Evolutionary conservation across 176 grass and related monocot genomes (phyloP), one percentile per base, ranked within the genome.

Genomic region (Carex parvula): DNA sequence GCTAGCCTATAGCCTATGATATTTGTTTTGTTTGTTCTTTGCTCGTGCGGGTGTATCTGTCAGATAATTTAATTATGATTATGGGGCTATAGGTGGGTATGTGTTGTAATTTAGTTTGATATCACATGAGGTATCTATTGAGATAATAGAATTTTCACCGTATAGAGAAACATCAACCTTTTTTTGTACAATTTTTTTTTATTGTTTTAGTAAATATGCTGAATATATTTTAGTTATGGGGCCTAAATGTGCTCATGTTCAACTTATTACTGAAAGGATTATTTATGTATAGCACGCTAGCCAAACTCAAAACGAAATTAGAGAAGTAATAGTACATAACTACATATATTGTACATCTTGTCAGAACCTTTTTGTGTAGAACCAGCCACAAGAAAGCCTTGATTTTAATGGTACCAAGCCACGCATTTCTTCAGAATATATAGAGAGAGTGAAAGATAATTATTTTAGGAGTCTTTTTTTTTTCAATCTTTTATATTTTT

Each of bases 1-100:
- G 29, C n/a, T n/a, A n/a, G n/a, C n/a, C n/a, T n/a, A n/a, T 85
- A 81, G 88, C 63, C 68, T 55, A 14, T 54, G 48, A 16, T 76
- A 55, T 56, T 77, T 30, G 24, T 74, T 76, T 76, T 13, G 7
- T 56, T 77, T 56, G 22, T 77, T 77, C 50, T 77, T 33, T 56
- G 21, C 50, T 32, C 2, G 5, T 56, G 14, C 6, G 18, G 42
- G n/a, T 52, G 42, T 73, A 50, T 52, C 9, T 56, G 50, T 33
- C 73, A 70, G 73, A 77, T 77, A 56, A 73, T 12, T 73, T 52
- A 14, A 17, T n/a, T 24, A 62, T 62, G 60, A n/a, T 70, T 54
- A 39, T 68, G 46, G 37, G 48, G 22, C 22, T 55, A 13, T 76
- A 76, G 20, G 24, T 50, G 18, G 39, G 14, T 12, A 33, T 56